Evolutionary conservation across 2,329 filamentous ascomycete genomes (phyloP), one percentile per base, ranked within the genome.

Genomic region (Neopestalotiopsis sp.): DNA sequence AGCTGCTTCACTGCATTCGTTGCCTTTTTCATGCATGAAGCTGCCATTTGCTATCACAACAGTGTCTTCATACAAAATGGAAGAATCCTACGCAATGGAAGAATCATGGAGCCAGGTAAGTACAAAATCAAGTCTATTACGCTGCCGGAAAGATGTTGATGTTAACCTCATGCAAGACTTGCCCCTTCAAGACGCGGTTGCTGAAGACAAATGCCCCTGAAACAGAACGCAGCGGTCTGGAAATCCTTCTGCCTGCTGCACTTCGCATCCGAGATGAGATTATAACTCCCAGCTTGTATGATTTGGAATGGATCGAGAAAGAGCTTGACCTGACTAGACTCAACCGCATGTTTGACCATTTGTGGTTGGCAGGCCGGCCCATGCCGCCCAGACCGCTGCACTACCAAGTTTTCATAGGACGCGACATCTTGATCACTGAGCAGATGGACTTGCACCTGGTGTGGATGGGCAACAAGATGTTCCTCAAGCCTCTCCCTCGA

Each of bases 311-410:
- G 57, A 70, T 80, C 3, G 66, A 70, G 7, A 66, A 66, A 24
- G 78, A 80, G 66, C 74, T 80, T n/a, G 70, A 74, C 30, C 77
- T 80, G 61, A 68, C 69, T n/a, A 75, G 71, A 49, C 71, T 81
- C 38, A 77, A 79, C 58, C 66, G 70, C 24, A 58, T 78, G 65
- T 10, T 66, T 68, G 28, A 24, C 38, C 49, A 52, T 5, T 28
- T 65, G 9, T 78, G 77, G 78, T 34, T 75, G 30, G 76, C 68
- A 67, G 79, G 78, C 7, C 75, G 75, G 9, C 76, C 77, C 13
- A 78, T 78, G 78, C 81, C 80, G 14, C 81, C 80, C n/a, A 76
- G 77, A 4, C 77, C 79, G 28, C 73, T 83, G 20, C 80, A 82
- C 68, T 73, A 82, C 60, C 81, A 83, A 65, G 65, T 76, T 9